These are phyloP conservation scores for Cicer bijugum DNA, from an alignment of 306 rosid genomes.

Conservation along the genomic window DNA sequence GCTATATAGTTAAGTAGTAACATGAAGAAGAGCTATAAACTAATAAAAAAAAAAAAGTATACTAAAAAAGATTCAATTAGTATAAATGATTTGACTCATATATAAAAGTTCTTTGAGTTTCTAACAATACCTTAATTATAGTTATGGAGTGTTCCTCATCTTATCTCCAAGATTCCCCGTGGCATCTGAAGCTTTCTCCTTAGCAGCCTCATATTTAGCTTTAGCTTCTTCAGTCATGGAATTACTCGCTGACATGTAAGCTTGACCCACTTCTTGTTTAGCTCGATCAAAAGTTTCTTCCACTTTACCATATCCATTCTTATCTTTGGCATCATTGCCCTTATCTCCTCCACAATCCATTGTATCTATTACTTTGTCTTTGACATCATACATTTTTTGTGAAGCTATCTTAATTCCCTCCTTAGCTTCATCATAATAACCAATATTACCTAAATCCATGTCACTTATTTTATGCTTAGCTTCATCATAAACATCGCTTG, in stretches of 20 bases:
- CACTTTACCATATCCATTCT: slow-evolving; percentile 28
- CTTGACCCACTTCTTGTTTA: slow-evolving; percentile 40
- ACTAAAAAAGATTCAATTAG: too few species aligned
- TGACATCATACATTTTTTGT: slow-evolving; percentile 31
- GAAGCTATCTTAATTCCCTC: slow-evolving; percentile 29
- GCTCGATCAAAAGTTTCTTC: slow-evolving; percentile 51
- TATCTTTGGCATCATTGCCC: slow-evolving; percentile 35
- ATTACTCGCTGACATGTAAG: slow-evolving; percentile 43
- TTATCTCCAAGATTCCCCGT: slow-evolving; percentile 59
- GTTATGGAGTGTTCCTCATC: slow-evolving; percentile 50
- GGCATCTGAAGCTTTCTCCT: slow-evolving; percentile 66
- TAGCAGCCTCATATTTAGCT: slow-evolving; percentile 58
- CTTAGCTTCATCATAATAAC: slow-evolving; percentile 23
- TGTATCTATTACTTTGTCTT: slow-evolving; percentile 22
- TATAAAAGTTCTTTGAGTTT: too few species aligned
- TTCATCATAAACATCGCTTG: slow-evolving; percentile 33
- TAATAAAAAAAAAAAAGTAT: too few species aligned
- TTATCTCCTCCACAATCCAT: slow-evolving; percentile 35
- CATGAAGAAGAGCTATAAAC: too few species aligned
- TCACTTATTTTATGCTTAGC: background rate
- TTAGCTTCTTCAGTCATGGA: slow-evolving; percentile 46
- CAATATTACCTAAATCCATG: slow-evolving; percentile 3
- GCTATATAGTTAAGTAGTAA: too few species aligned
- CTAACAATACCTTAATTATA: too few species aligned
- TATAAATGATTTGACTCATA: too few species aligned